Conservation (phyloP, 1,284 basidiomycete species). For the Sparassis latifolia region DNA sequence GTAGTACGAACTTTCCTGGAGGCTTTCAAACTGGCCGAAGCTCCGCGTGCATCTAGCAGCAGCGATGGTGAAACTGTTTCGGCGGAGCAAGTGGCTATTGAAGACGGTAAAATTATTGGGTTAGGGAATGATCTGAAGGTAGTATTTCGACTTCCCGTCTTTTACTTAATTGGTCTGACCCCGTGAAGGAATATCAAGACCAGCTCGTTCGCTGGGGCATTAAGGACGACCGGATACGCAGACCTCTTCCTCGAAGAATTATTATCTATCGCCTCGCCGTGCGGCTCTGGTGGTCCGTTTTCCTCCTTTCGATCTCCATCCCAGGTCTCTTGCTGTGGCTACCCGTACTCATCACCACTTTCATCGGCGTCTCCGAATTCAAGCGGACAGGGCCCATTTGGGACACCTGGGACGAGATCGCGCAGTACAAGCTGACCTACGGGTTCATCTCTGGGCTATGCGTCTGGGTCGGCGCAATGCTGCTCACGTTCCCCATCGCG, state of each 20-base stretch:
- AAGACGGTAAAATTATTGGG: slow-evolving; percentile 29
- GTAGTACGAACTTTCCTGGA: slow-evolving; percentile 68
- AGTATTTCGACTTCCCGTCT: slow-evolving; percentile 7
- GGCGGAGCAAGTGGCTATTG: slow-evolving; percentile 16
- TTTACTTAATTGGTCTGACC: not conserved
- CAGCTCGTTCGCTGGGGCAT: slow-evolving; percentile 56
- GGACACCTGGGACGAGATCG: slow-evolving; percentile 83
- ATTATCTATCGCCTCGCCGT: slow-evolving; percentile 61
- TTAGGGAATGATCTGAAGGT: slow-evolving; percentile 63
- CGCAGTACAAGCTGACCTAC: slow-evolving; percentile 82
- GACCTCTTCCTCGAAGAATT: slow-evolving; percentile 46
- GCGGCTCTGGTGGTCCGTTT: slow-evolving; percentile 55
- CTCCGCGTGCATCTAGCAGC: slow-evolving; percentile 14
- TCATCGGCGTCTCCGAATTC: slow-evolving; percentile 61
- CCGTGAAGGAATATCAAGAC: slow-evolving; percentile 62
- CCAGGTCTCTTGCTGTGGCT: slow-evolving; percentile 81
- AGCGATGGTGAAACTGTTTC: slow-evolving; percentile 21
- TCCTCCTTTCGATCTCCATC: slow-evolving; percentile 65
- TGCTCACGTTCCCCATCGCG: slow-evolving; percentile 57
- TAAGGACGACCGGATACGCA: slow-evolving; percentile 77
- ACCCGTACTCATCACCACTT: slow-evolving; percentile 64
- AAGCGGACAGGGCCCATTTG: slow-evolving; percentile 73
- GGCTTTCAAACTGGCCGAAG: slow-evolving; percentile 51
- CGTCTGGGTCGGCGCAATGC: slow-evolving; percentile 51
- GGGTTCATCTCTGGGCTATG: slow-evolving; percentile 65